Conservation (phyloP, 495 filamentous ascomycete species). For the Umbilicaria muhlenbergii region DNA sequence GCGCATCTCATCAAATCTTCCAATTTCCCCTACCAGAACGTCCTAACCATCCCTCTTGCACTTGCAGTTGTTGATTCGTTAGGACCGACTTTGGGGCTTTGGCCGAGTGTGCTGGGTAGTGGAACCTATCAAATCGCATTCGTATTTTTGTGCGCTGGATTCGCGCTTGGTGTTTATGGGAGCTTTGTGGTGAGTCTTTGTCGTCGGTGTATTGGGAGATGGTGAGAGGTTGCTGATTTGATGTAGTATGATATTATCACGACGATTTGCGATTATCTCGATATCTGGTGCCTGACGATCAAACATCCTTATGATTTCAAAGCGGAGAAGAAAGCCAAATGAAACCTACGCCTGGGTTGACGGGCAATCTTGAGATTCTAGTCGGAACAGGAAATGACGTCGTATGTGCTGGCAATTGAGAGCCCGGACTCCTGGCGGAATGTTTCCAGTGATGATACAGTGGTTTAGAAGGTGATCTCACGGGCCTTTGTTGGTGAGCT, state of each 20-base stretch:
- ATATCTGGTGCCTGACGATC: slow-evolving; percentile 97
- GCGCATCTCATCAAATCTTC: slow-evolving; percentile 68
- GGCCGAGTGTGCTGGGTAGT: slow-evolving; percentile 61
- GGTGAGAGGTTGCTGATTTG: background rate
- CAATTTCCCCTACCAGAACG: slow-evolving; percentile 76
- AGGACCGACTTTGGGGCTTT: slow-evolving; percentile 56
- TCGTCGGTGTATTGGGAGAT: background rate
- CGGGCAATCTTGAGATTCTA: background rate
- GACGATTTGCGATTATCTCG: slow-evolving; percentile 91
- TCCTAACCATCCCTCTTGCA: slow-evolving; percentile 53
- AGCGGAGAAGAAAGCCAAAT: slow-evolving; percentile 15
- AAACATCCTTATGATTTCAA: slow-evolving; percentile 44
- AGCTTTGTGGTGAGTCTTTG: slow-evolving; percentile 63
- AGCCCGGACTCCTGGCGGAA: background rate
- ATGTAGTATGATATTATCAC: slow-evolving; percentile 70
- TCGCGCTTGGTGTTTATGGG: slow-evolving; percentile 74
- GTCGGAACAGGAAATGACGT: background rate
- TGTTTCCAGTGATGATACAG: background rate
- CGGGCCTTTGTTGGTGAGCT: too few species aligned
- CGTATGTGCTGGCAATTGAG: background rate
- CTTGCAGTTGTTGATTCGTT: slow-evolving; percentile 62
- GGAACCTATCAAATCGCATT: slow-evolving; percentile 72
- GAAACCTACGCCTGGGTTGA: background rate
- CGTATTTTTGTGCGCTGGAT: slow-evolving; percentile 67
- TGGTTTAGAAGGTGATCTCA: background rate